These are phyloP conservation scores for Immersiporthe knoxdaviesiana DNA, from an alignment of 2,329 filamentous ascomycete genomes.

Conservation along the genomic window DNA sequence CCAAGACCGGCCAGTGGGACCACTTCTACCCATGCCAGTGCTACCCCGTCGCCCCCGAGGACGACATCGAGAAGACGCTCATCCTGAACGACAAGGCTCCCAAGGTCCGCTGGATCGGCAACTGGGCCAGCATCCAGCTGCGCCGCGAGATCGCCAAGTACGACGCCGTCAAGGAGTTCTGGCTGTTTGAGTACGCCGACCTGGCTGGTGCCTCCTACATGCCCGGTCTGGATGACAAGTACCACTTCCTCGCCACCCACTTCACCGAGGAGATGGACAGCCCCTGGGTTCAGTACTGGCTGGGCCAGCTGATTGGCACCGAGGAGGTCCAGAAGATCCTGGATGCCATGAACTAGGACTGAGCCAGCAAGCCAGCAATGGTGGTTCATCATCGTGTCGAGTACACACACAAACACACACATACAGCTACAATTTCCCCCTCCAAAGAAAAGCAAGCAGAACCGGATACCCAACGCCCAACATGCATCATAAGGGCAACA, in stretches of 20 bases:
- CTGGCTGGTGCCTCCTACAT: neutral
- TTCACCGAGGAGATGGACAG: constrained; percentile 24
- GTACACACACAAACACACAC: neutral
- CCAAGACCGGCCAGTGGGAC: neutral
- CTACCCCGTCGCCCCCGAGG: constrained; percentile 17
- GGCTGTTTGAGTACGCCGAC: constrained; percentile 19
- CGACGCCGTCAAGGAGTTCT: constrained; percentile 25
- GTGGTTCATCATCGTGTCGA: neutral
- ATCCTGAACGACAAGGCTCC: constrained; percentile 10
- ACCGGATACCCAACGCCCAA: neutral
- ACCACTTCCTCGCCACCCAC: constrained; percentile 10
- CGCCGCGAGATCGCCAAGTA: constrained; percentile 22
- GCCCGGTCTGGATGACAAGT: constrained; percentile 19
- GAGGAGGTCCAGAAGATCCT: constrained; percentile 8
- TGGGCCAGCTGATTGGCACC: constrained; percentile 20
- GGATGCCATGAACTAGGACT: neutral
- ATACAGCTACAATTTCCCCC: too few species aligned
- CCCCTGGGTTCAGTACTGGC: constrained; percentile 23
- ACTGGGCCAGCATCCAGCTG: constrained; percentile 19
- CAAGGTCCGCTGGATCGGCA: constrained; percentile 13
- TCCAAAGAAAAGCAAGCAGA: neutral
- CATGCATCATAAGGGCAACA: neutral
- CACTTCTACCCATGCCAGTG: constrained; percentile 11
- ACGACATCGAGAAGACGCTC: constrained; percentile 27
- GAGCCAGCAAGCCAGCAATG: neutral